Evolutionary conservation across 139 green algal genomes (phyloP), one percentile per base, ranked within the genome.

Genomic region (Micromonas pusilla): DNA sequence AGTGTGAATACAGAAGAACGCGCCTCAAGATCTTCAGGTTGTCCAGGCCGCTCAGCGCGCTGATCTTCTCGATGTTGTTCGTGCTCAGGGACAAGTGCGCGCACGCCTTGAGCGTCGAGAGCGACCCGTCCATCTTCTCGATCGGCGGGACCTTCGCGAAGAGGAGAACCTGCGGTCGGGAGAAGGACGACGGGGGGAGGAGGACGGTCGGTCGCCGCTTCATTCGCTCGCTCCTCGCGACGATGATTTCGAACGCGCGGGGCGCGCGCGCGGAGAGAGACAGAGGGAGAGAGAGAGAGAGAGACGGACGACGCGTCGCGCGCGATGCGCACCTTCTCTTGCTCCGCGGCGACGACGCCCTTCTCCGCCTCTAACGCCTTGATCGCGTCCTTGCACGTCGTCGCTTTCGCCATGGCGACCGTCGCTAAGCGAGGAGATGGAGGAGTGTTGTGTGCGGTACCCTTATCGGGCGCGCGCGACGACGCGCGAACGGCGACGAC

Each of bases 21-120:
- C n/a, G n/a, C n/a, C n/a, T n/a, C n/a, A n/a, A 82, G 3, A 93
- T 86, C 65, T 90, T 81, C 6, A 98, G 84, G 30, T 84, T 89
- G 23, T 93, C 86, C 84, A 96, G 85, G 19, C 89, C 91, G 3
- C 85, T 82, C 75, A 97, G 78, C 63, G 80, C 89, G 70, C 81
- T 88, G 25, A 98, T 96, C 76, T 95, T 94, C 76, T 97, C 93
- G 60, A 98, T 95, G 88, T 88, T 93, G 86, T 98, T 98, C 25
- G 92, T 96, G 19, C 92, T 97, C 2, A 98, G 87, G 0, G 92
- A 83, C 6, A 70, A 75, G 39, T 83, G 71, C 89, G 87, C 88
- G 89, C 93, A 97, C 0, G 87, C 85, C 77, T 94, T 94, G 2
- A 97, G 81, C 0, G 88, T 91, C 0, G 79, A 87, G 3, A 97